Conservation (phyloP, 306 rosid species). For the Lathyrus tuberosus region DNA sequence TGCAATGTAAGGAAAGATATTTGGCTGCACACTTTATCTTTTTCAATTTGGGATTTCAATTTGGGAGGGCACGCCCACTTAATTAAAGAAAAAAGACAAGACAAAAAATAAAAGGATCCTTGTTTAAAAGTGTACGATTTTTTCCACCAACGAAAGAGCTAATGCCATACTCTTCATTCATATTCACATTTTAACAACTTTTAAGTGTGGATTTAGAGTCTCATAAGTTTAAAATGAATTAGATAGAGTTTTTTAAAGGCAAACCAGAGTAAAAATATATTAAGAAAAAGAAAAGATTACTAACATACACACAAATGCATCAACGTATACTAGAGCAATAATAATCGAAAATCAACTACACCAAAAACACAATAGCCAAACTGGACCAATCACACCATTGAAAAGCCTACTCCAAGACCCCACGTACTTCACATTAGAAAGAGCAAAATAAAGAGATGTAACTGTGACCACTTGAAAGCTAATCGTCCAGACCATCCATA, state of each 20-base stretch:
- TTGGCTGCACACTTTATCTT: conserved; percentile 33
- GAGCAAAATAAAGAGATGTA: too few relatives aligned
- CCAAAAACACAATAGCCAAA: too few relatives aligned
- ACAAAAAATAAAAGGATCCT: conserved; percentile 18
- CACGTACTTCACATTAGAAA: too few relatives aligned
- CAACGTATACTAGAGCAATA: too few relatives aligned
- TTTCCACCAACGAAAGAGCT: background rate
- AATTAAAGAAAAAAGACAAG: conserved; percentile 38
- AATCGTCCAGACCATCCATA: too few relatives aligned
- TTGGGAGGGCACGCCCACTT: conserved; percentile 43
- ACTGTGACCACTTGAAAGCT: too few relatives aligned
- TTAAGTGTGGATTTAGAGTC: background rate
- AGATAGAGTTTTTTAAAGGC: background rate
- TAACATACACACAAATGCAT: too few relatives aligned
- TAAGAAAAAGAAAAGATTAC: too few relatives aligned
- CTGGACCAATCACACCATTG: too few relatives aligned
- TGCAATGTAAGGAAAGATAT: conserved; percentile 32
- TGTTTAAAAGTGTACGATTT: conserved; percentile 34
- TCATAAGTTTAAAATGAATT: background rate
- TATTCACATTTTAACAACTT: conserved; percentile 2
- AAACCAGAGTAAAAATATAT: too few relatives aligned
- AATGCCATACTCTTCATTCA: conserved; percentile 2
- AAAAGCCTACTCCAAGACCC: too few relatives aligned
- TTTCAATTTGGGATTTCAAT: conserved; percentile 36
- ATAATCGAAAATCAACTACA: too few relatives aligned